Base-by-base conservation (phyloP, 495 filamentous ascomycete species). In the Lindgomyces ingoldianus region DNA sequence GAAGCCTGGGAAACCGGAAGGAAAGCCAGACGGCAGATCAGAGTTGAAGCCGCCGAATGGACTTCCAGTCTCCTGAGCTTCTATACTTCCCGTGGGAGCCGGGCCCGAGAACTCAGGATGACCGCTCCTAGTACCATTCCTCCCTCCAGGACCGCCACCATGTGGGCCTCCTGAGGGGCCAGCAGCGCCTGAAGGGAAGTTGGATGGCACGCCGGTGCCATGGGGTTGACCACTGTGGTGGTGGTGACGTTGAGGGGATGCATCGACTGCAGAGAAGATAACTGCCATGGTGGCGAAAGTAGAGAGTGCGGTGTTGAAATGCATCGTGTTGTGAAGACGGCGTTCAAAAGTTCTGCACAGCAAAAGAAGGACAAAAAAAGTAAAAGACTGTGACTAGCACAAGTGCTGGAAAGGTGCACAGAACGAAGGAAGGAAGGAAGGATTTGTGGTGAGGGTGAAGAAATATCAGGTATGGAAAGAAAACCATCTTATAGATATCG, bases 341-440 rank as follows among this genome's bases (percentile, higher is more conserved):
- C 19, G 18, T 49, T n/a, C n/a, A 25, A 48, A 10, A 18, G 26
- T 18, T 52, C 53, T 61, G 58, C 58, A 53, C 46, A 51, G 58
- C 48, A 53, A 52, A 42, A 42, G 58, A 53, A 53, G 29, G 47
- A 42, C 24, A 12, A 9, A 18, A 24, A 9, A 58, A 30, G 33
- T 30, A 12, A 58, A 58, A 48, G 9, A 14, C 3, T 58, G 55
- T 58, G 55, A 30, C 55, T 58, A 58, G 55, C 55, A 58, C 55
- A 18, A 26, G 24, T 18, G 1, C 6, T 12, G 19, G 48, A 48
- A 47, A 48, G 30, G 41, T 30, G 41, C 21, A 48, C 42, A 58
- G 55, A 58, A 58, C 12, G 55, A 29, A 29, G 14, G 11, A 46
- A 58, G 55, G 29, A 26, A 58, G 29, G 49, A n/a, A 53, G 21